These are phyloP conservation scores for Globisporangium spinosum DNA, from an alignment of 352 stramenopile species.

Conservation along the genomic window DNA sequence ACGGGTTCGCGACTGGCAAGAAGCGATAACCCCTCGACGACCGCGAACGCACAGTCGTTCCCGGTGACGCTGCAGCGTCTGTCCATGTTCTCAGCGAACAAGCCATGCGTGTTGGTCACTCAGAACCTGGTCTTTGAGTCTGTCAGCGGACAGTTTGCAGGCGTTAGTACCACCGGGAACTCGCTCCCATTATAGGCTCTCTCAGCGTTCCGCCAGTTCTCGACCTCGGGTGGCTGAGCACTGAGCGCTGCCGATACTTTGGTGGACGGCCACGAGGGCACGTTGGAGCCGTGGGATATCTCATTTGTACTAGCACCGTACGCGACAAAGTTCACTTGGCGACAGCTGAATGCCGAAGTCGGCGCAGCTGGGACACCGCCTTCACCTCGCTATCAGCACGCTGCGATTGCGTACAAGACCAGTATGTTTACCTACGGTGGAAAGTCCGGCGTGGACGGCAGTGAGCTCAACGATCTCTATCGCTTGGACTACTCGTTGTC, in stretches of 20 bases:
- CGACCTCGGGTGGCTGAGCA: conserved; percentile 53
- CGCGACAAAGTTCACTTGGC: conserved; percentile 54
- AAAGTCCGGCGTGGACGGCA: conserved; percentile 24
- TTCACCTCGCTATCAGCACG: conserved; percentile 52
- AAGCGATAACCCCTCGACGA: conserved; percentile 32
- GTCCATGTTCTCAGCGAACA: conserved; percentile 32
- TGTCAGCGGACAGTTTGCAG: neutral
- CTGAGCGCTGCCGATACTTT: conserved; percentile 44
- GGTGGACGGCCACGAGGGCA: conserved; percentile 37
- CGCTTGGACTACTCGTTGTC: conserved; percentile 52
- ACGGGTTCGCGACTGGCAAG: conserved; percentile 24
- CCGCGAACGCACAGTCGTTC: conserved; percentile 39
- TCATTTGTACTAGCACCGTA: conserved; percentile 50
- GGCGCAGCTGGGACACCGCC: conserved; percentile 33
- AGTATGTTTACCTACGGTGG: conserved; percentile 76
- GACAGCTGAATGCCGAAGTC: conserved; percentile 26
- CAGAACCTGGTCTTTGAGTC: conserved; percentile 37
- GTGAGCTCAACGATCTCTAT: conserved; percentile 49
- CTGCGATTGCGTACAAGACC: conserved; percentile 46
- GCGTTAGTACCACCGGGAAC: neutral
- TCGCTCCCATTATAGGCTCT: conserved; percentile 39
- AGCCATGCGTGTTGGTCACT: conserved; percentile 23
- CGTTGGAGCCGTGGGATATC: conserved; percentile 50
- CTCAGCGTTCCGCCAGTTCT: conserved; percentile 51
- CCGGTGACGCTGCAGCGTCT: conserved; percentile 45